phyloP scores from a whole-genome alignment of 2,329 filamentous ascomycete genomes.

The Pestalotiopsis sp. region DNA sequence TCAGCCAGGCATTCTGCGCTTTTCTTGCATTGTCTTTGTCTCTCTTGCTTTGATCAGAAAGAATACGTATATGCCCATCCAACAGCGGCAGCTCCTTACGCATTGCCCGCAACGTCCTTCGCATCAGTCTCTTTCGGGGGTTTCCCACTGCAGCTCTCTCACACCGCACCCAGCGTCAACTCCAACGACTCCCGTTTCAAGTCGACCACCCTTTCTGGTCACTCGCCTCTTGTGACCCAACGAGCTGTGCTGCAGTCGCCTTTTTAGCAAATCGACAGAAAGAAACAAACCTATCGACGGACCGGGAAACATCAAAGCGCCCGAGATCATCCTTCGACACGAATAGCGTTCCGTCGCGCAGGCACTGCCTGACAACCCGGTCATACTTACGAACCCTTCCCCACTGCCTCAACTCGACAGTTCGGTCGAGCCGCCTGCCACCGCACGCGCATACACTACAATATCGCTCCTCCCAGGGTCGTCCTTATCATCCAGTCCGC shows the following conservation, averaged over 20 bases:
- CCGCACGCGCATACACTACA: background rate
- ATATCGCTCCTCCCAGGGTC: background rate
- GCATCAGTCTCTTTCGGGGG: background rate
- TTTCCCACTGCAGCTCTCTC: background rate
- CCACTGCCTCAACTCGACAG: background rate
- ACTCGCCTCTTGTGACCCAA: slow-evolving; percentile 5
- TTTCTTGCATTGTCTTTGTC: background rate
- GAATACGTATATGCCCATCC: background rate
- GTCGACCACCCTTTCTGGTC: background rate
- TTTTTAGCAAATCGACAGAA: background rate
- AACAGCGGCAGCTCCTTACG: background rate
- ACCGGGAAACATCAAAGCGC: background rate
- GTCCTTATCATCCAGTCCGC: background rate
- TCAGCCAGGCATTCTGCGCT: background rate
- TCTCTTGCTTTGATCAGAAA: background rate
- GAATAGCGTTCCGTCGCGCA: slow-evolving; percentile 3
- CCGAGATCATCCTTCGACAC: slow-evolving; percentile 4
- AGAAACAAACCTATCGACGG: background rate
- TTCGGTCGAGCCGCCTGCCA: slow-evolving; percentile 4
- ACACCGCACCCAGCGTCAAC: slow-evolving; percentile 9
- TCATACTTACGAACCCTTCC: background rate
- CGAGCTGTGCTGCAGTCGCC: background rate
- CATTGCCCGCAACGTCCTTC: background rate
- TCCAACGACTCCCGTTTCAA: slow-evolving; percentile 10
- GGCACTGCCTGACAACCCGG: background rate